Evolutionary conservation across 805 yeast species (phyloP), one percentile per base, ranked within the genome.

Genomic region (Starmera dryadoides): DNA sequence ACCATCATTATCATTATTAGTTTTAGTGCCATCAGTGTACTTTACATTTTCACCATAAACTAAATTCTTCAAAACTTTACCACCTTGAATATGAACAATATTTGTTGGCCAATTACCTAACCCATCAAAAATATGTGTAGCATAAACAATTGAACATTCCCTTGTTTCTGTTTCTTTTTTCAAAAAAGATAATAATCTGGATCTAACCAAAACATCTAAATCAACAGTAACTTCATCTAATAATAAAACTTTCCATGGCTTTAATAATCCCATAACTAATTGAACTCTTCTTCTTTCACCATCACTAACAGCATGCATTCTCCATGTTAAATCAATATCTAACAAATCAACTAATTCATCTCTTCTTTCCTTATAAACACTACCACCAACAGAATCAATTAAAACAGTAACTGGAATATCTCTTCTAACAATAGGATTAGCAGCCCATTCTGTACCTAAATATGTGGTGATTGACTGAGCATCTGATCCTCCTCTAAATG

Each of bases 201-300:
- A 76, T 49, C 98, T 71, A 2, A 89, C 98, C 36, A 93, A 69
- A 6, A 93, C 98, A 56, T 93, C 98, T 48, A 93, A 69, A 59
- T 93, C 98, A 21, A 93, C 96, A 0, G 98, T 93, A 30, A 93
- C 98, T 59, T 93, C 98, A 58, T 93, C 98, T 35, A 93, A 66
- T n/a, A 93, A 64, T 25, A 93, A 64, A 17, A 88, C 69, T 44
- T 77, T 78, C 95, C 97, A 93, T 6, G 97, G 97, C 51, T 82
- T 80, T 44, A 91, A 63, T 35, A 93, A 68, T 0, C 98, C 98
- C 96, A 93, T 88, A 26, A 81, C 85, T 42, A 93, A 66, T 56
- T 93, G 98, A 2, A 93, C 98, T 43, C 98, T 69, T 49, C 98
- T 71, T 43, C 98, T 74, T 57, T 93, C 97, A 21, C 98, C 98